Conservation (phyloP, 805 yeast species). For the Candida endomychidarum region DNA sequence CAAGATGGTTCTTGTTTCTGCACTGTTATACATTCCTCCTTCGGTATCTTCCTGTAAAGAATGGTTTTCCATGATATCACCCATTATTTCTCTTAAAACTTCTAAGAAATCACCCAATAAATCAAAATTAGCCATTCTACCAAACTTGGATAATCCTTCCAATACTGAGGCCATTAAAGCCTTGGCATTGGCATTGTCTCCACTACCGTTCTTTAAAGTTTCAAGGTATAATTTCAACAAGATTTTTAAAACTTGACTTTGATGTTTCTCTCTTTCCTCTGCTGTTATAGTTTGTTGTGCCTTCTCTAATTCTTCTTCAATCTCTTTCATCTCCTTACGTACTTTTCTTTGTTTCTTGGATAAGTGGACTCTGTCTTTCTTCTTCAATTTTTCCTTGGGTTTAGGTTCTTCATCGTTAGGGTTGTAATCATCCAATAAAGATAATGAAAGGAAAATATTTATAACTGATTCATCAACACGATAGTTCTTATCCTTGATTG, state of each 20-base stretch:
- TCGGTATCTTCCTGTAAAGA: slow-evolving; percentile 25
- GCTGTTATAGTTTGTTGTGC: slow-evolving; percentile 88
- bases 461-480: slow-evolving; percentile 82
- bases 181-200: slow-evolving; percentile 49
- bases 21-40: slow-evolving; percentile 28
- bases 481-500: slow-evolving; percentile 69
- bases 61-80: slow-evolving; percentile 49
- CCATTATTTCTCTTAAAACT: slow-evolving; percentile 79
- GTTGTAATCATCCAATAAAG: slow-evolving; percentile 67
- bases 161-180: slow-evolving; percentile 76
- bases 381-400: slow-evolving; percentile 55
- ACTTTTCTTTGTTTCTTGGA: slow-evolving; percentile 88
- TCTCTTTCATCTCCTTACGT: slow-evolving; percentile 79
- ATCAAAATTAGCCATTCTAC: slow-evolving; percentile 91
- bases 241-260: slow-evolving; percentile 77
- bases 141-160: slow-evolving; percentile 88
- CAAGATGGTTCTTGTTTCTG: slow-evolving; percentile 67
- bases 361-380: slow-evolving; percentile 86
- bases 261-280: slow-evolving; percentile 82
- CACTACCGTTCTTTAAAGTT: slow-evolving; percentile 53
- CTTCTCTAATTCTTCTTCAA: slow-evolving; percentile 82
- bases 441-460: slow-evolving; percentile 67
- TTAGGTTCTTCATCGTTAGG: slow-evolving; percentile 51
- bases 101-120: slow-evolving; percentile 89
- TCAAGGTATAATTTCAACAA: slow-evolving; percentile 75